phyloP scores from a whole-genome alignment of 192 early-diverging fungal genomes.

The Rhizoclosmatium sp. region DNA sequence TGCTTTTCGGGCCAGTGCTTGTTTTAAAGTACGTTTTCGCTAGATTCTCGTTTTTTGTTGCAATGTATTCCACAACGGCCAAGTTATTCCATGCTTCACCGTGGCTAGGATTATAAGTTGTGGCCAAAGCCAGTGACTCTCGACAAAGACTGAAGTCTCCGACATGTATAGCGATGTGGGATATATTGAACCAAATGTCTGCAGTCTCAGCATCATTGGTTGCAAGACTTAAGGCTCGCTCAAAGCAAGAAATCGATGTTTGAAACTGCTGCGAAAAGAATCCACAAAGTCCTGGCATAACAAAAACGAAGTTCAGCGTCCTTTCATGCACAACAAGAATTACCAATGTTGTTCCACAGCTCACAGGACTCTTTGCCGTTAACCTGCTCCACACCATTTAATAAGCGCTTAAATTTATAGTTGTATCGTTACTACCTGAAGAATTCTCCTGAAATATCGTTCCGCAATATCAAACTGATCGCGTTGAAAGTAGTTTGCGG shows the following conservation, averaged over 20 bases:
- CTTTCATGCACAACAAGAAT: constrained; percentile 35
- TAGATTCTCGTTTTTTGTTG: background rate
- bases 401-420: no score
- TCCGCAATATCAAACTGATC: constrained; percentile 48
- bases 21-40: background rate
- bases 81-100: constrained; percentile 51
- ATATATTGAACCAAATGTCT: constrained; percentile 49
- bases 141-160: constrained; percentile 43
- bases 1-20: background rate
- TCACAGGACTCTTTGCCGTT: constrained; percentile 20
- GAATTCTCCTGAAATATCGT: constrained; percentile 37
- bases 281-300: constrained; percentile 36
- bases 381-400: background rate
- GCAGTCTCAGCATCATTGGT: constrained; percentile 27
- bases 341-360: constrained; percentile 47
- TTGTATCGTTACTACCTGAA: constrained; percentile 23
- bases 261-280: constrained; percentile 48
- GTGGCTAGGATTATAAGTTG: constrained; percentile 31
- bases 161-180: constrained; percentile 36
- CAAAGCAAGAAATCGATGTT: constrained; percentile 35
- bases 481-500: constrained; percentile 36
- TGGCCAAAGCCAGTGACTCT: constrained; percentile 28
- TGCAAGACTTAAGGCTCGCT: constrained; percentile 37
- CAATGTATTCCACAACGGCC: constrained; percentile 20
- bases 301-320: constrained; percentile 33